Percentiles rank a stretch among this genome's conserved stretches.
Evolutionary conservation across 2,329 filamentous ascomycete species (phyloP).

Genomic region (Aureobasidium sp.): DNA sequence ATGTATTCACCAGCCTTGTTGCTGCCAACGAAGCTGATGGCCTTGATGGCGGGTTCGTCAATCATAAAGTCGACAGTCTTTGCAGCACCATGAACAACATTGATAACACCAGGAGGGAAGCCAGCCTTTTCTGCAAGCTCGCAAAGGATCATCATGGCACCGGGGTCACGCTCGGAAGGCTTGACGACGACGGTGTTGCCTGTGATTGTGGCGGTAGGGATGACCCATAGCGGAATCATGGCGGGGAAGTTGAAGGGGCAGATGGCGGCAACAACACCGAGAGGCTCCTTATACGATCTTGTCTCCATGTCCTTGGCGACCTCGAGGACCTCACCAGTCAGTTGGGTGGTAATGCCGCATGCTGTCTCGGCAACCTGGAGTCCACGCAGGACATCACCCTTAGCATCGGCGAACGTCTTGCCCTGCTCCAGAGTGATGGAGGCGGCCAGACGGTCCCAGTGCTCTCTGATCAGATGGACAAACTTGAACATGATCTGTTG

Average conservation of each 20-base stretch:
- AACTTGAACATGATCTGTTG: conserved; percentile 83
- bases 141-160: conserved; percentile 76
- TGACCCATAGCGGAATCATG: conserved; percentile 90
- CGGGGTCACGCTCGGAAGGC: conserved; percentile 78
- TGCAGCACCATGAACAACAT: conserved; percentile 74
- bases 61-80: conserved; percentile 80
- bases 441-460: conserved; percentile 77
- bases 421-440: conserved; percentile 84
- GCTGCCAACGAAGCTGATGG: conserved; percentile 76
- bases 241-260: conserved; percentile 89
- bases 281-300: conserved; percentile 69
- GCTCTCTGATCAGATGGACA: conserved; percentile 68
- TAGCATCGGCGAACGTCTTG: conserved; percentile 79
- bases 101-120: conserved; percentile 74
- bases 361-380: conserved; percentile 80
- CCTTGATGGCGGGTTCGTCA: conserved; percentile 78
- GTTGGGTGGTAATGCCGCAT: conserved; percentile 70
- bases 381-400: conserved; percentile 72
- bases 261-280: conserved; percentile 75
- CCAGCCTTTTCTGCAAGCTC: conserved; percentile 74
- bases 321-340: conserved; percentile 78
- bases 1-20: conserved; percentile 90
- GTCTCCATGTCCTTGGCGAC: conserved; percentile 90
- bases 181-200: conserved; percentile 82
- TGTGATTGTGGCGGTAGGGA: conserved; percentile 75